Percentiles rank a stretch among this genome's conserved stretches.
Evolutionary conservation across 331 rosid genomes (phyloP).

Genomic region (Rhamnella rubrinervis): DNA sequence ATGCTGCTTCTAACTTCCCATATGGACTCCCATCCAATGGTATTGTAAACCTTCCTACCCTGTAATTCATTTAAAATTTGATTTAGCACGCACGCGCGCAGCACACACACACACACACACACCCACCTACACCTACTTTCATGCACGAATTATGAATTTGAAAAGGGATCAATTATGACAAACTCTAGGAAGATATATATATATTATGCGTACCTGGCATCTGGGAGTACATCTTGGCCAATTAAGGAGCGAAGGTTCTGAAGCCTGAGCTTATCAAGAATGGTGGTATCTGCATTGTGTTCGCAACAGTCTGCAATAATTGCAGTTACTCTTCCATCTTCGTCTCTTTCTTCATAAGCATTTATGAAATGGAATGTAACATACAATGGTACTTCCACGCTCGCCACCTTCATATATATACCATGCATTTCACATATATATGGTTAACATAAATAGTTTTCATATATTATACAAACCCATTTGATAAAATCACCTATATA

Average conservation of each 20-base stretch:
- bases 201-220: slow-evolving; percentile 57
- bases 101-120: no score
- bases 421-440: no score
- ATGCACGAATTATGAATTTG: no score
- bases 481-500: no score
- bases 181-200: background rate
- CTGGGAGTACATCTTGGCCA: slow-evolving; percentile 70
- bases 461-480: no score
- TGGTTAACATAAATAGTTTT: no score
- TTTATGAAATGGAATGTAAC: slow-evolving; percentile 91
- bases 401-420: slow-evolving; percentile 55
- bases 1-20: slow-evolving; percentile 77
- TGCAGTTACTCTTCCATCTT: slow-evolving; percentile 72
- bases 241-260: slow-evolving; percentile 58
- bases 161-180: no score
- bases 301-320: slow-evolving; percentile 83
- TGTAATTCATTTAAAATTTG: slow-evolving; percentile 11
- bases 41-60: slow-evolving; percentile 90
- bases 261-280: slow-evolving; percentile 68
- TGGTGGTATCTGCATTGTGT: slow-evolving; percentile 62
- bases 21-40: slow-evolving; percentile 74
- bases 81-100: no score
- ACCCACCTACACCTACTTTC: background rate
- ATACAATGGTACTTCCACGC: slow-evolving; percentile 84
- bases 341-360: slow-evolving; percentile 82